phyloP scores from a whole-genome alignment of 164 flowering plant species.

The Cinnamomum micranthum region DNA sequence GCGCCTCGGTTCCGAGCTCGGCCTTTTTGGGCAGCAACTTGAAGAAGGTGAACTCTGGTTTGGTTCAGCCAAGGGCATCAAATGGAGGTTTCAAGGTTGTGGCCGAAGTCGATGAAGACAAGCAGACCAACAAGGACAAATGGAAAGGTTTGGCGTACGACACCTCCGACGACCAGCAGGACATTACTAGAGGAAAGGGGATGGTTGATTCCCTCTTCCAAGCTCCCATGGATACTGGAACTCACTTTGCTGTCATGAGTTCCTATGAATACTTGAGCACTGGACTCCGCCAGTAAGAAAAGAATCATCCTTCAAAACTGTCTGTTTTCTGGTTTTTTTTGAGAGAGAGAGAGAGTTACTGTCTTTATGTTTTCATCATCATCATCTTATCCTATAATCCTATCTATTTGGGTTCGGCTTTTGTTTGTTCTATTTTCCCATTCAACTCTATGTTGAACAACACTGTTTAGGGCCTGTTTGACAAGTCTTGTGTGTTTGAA shows the following conservation, averaged over 20 bases:
- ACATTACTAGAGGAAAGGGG: slow-evolving; percentile 57
- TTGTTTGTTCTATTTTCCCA: too few relatives aligned
- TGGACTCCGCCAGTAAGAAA: slow-evolving; percentile 46
- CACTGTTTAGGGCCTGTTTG: too few relatives aligned
- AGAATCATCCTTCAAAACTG: background rate
- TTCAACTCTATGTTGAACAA: too few relatives aligned
- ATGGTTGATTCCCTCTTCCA: slow-evolving; percentile 57
- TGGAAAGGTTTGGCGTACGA: slow-evolving; percentile 50
- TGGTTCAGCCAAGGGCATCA: slow-evolving; percentile 10
- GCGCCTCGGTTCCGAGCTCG: slow-evolving; percentile 35
- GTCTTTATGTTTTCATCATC: too few relatives aligned
- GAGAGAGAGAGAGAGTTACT: too few relatives aligned
- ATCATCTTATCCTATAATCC: too few relatives aligned
- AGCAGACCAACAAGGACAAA: slow-evolving; percentile 43
- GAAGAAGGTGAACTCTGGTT: slow-evolving; percentile 39
- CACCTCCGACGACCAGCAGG: slow-evolving; percentile 58
- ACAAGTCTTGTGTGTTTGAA: too few relatives aligned
- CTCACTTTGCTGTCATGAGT: slow-evolving; percentile 48
- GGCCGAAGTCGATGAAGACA: slow-evolving; percentile 32
- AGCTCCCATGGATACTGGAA: slow-evolving; percentile 44
- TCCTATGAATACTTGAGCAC: slow-evolving; percentile 51
- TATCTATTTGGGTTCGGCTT: too few relatives aligned
- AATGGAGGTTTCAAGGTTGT: slow-evolving; percentile 26
- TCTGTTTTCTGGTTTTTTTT: too few relatives aligned
- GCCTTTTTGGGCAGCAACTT: slow-evolving; percentile 47